phyloP scores from a whole-genome alignment of 2,329 filamentous ascomycete species.

The Geosmithia putterillii region DNA sequence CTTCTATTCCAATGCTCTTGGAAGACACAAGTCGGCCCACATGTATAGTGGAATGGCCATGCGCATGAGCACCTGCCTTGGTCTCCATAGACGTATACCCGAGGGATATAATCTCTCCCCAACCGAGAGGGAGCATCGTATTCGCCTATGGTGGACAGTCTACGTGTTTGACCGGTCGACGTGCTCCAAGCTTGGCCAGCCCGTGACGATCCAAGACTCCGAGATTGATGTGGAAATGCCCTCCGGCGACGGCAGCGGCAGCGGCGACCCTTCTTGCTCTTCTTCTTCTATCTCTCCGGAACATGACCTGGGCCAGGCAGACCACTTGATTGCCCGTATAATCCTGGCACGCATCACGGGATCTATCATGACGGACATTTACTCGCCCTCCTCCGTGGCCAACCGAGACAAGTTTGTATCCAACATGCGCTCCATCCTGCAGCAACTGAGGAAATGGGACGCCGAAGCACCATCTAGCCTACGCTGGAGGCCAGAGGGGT shows the following conservation, averaged over 20 bases:
- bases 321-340: slow-evolving; percentile 4
- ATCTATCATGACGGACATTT: slow-evolving; percentile 5
- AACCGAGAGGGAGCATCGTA: slow-evolving; percentile 4
- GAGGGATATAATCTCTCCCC: slow-evolving; percentile 2
- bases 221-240: slow-evolving; percentile 6
- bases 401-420: slow-evolving; percentile 4
- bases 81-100: slow-evolving; percentile 4
- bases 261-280: too few species aligned
- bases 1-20: slow-evolving; percentile 6
- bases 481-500: slow-evolving; percentile 4
- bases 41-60: slow-evolving; percentile 7
- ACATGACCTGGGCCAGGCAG: slow-evolving; percentile 2
- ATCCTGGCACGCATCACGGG: slow-evolving; percentile 5
- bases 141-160: slow-evolving; percentile 7
- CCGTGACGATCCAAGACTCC: slow-evolving; percentile 5
- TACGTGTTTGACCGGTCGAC: slow-evolving; percentile 7
- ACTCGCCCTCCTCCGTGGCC: slow-evolving; percentile 4
- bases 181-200: slow-evolving; percentile 6
- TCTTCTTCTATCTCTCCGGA: not conserved
- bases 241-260: slow-evolving; percentile 1
- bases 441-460: slow-evolving; percentile 6
- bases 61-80: slow-evolving; percentile 5
- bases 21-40: slow-evolving; percentile 5
- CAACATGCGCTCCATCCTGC: slow-evolving; percentile 5
- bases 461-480: slow-evolving; percentile 3